Evolutionary conservation across 2,329 filamentous ascomycete species (phyloP).

Genomic region (Phialocephala sp.): DNA sequence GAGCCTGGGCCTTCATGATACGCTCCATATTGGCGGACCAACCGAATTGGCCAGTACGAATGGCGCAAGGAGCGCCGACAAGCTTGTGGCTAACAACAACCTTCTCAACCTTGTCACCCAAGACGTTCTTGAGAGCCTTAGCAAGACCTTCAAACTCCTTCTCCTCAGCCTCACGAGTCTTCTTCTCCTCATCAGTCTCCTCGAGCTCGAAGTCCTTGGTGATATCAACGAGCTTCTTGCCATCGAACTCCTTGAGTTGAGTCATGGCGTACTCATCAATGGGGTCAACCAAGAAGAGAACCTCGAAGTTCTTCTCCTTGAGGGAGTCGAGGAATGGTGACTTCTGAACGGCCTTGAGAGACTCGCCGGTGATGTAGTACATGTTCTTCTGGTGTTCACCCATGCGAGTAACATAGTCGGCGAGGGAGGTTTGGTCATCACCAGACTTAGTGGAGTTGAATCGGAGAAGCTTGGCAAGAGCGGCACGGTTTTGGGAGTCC

Average conservation of each 20-base stretch:
- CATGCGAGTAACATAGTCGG: constrained; percentile 99
- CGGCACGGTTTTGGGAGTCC: constrained; percentile 93
- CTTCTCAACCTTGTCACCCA: constrained; percentile 99
- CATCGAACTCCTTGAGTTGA: constrained; percentile 89
- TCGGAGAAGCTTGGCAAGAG: constrained; percentile 96
- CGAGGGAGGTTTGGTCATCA: constrained; percentile 91
- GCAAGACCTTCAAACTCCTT: constrained; percentile 96
- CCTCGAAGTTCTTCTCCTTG: constrained; percentile 99
- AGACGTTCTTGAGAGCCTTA: constrained; percentile 98
- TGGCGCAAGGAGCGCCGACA: constrained; percentile 90
- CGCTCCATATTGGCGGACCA: constrained; percentile 99
- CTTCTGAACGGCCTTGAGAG: constrained; percentile 95
- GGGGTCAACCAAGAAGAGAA: constrained; percentile 98
- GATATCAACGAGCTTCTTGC: constrained; percentile 99
- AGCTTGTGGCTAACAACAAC: constrained; percentile 99
- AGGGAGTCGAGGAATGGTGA: constrained; percentile 98
- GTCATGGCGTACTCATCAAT: constrained; percentile 61
- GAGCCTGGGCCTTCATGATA: constrained; percentile 99
- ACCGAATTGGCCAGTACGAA: constrained; percentile 99
- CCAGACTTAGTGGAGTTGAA: constrained; percentile 99
- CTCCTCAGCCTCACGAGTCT: constrained; percentile 90
- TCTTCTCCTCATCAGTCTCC: constrained; percentile 99
- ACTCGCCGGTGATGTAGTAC: constrained; percentile 99
- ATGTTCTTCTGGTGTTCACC: constrained; percentile 99
- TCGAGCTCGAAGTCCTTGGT: constrained; percentile 99